phyloP scores from a whole-genome alignment of 73 alveolate species.

The Symbiodinium pilosum region DNA sequence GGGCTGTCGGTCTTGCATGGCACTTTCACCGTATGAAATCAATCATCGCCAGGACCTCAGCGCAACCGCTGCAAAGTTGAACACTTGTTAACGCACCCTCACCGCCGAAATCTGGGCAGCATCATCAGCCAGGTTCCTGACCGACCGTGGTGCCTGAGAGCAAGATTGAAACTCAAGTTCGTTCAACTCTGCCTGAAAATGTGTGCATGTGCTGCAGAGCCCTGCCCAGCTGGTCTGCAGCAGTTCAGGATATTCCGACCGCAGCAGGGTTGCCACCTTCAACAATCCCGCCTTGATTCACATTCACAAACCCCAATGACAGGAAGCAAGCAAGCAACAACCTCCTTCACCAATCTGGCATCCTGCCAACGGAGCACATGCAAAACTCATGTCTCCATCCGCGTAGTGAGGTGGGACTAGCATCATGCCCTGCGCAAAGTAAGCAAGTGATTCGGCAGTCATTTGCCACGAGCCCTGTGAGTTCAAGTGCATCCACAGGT shows the following conservation, averaged over 20 bases:
- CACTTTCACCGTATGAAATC: background rate
- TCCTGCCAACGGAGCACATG: background rate
- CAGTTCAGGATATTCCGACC: constrained; percentile 56
- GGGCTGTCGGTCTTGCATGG: background rate
- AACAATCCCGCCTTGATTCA: background rate
- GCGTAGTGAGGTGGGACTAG: too few species aligned
- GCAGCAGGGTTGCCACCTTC: constrained; percentile 44
- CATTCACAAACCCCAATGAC: background rate
- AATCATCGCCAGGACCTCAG: background rate
- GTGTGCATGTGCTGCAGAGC: background rate
- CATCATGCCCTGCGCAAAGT: too few species aligned
- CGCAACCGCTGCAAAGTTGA: too few species aligned
- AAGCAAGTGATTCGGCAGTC: too few species aligned
- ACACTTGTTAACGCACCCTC: background rate
- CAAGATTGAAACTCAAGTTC: background rate
- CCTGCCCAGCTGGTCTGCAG: constrained; percentile 27
- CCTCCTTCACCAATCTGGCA: background rate
- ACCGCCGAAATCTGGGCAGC: background rate
- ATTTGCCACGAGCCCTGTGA: too few species aligned
- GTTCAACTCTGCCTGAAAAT: background rate
- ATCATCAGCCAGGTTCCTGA: background rate
- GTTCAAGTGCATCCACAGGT: too few species aligned
- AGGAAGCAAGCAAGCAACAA: background rate
- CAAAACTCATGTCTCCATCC: too few species aligned
- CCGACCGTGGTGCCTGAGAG: constrained; percentile 20